Percentiles rank a stretch among this genome's conserved stretches.
Evolutionary conservation across 495 filamentous ascomycete genomes (phyloP).

Genomic region (Parathielavia hyrcaniae): DNA sequence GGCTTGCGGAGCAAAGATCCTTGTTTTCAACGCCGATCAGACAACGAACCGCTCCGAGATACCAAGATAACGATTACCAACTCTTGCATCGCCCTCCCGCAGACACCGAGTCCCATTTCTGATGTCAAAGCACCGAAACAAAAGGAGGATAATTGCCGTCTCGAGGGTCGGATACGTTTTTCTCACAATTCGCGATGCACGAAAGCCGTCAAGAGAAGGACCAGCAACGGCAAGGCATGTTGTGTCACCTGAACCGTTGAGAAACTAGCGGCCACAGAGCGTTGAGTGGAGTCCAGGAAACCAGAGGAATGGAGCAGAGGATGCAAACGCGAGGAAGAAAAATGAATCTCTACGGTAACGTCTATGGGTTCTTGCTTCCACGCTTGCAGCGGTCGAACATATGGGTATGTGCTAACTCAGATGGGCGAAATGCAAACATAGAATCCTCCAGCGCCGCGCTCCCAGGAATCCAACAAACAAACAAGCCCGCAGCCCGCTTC

Average conservation of each 20-base stretch:
- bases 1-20: no score
- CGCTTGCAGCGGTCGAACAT: background rate
- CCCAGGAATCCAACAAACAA: background rate
- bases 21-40: no score
- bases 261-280: background rate
- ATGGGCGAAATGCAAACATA: background rate
- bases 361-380: background rate
- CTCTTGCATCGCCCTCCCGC: no score
- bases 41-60: no score
- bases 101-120: no score
- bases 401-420: constrained; percentile 2
- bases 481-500: background rate
- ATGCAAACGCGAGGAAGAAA: background rate
- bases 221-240: no score
- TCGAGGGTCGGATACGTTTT: no score
- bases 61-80: no score
- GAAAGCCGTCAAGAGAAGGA: no score
- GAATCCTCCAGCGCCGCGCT: constrained; percentile 3
- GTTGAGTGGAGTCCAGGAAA: background rate
- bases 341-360: constrained; percentile 3
- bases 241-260: background rate
- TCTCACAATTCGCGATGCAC: no score
- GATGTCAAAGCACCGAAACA: no score
- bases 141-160: no score
- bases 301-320: background rate